A percentile compares a stretch with the other conserved stretches of the same genome.
Conservation (phyloP, 2,329 filamentous ascomycete species). For the Fusarium sp. region DNA sequence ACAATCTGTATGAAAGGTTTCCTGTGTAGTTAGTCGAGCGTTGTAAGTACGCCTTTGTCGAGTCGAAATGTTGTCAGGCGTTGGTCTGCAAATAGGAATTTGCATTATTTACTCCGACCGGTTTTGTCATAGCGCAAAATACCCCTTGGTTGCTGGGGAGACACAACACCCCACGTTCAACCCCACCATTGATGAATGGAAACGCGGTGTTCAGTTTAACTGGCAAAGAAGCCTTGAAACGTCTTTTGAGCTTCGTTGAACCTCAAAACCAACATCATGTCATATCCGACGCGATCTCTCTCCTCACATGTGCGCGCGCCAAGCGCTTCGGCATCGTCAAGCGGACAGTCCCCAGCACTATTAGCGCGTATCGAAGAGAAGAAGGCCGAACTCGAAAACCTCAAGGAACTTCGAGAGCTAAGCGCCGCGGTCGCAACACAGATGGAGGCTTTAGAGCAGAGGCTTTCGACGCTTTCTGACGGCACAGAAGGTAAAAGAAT, state of each 20-base stretch:
- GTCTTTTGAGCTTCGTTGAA: slow-evolving; percentile 4
- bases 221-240: slow-evolving; percentile 7
- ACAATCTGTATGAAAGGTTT: slow-evolving; percentile 11
- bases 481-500: slow-evolving; percentile 77
- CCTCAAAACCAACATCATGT: slow-evolving; percentile 56
- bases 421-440: slow-evolving; percentile 82
- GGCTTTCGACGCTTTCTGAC: slow-evolving; percentile 79
- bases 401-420: slow-evolving; percentile 81
- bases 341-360: slow-evolving; percentile 75
- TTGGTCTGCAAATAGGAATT: slow-evolving; percentile 43
- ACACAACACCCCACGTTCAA: slow-evolving; percentile 41
- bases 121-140: slow-evolving; percentile 42
- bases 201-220: slow-evolving; percentile 31
- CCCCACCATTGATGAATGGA: slow-evolving; percentile 42
- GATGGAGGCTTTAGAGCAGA: slow-evolving; percentile 84
- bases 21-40: slow-evolving; percentile 32
- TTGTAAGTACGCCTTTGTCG: slow-evolving; percentile 25
- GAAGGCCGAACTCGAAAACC: slow-evolving; percentile 81
- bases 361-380: slow-evolving; percentile 85
- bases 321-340: slow-evolving; percentile 60
- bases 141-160: slow-evolving; percentile 48
- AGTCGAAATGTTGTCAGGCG: slow-evolving; percentile 40
- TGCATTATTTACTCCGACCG: slow-evolving; percentile 51
- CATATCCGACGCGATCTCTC: slow-evolving; percentile 66
- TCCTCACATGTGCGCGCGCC: slow-evolving; percentile 75